phyloP scores from a whole-genome alignment of 1,284 basidiomycete genomes.

The Sphagnurus paluster region DNA sequence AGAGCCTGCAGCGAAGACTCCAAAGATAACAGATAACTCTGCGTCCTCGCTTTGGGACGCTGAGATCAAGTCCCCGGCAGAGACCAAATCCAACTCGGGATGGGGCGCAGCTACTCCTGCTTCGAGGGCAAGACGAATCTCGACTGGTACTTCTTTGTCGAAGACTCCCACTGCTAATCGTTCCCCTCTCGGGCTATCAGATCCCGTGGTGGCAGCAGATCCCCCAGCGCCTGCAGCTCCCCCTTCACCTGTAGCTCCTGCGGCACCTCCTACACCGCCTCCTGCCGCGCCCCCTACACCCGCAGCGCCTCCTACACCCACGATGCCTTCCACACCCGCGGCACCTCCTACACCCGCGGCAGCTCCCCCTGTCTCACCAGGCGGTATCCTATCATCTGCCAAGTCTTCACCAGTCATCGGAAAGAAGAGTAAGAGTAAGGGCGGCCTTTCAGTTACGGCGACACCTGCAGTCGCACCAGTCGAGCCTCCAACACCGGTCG shows the following conservation, averaged over 20 bases:
- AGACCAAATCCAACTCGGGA: conserved; percentile 5
- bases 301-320: no score
- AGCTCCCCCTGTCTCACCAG: conserved; percentile 5
- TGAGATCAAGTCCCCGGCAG: conserved; percentile 9
- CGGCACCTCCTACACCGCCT: no score
- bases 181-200: conserved; percentile 11
- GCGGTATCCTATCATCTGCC: conserved; percentile 3
- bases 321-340: no score
- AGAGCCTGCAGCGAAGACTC: conserved; percentile 10
- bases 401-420: conserved; percentile 7
- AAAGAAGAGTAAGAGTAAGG: conserved; percentile 23
- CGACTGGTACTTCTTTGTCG: background rate
- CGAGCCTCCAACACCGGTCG: background rate
- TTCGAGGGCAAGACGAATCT: conserved; percentile 1
- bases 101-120: conserved; percentile 10
- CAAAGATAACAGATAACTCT: conserved; percentile 8
- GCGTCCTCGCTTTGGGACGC: conserved; percentile 13
- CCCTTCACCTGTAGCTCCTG: no score
- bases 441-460: conserved; percentile 9
- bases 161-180: conserved; percentile 13
- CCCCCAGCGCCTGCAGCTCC: conserved; percentile 1
- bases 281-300: no score
- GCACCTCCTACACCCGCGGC: conserved; percentile 3
- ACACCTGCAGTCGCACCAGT: conserved; percentile 10
- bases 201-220: conserved; percentile 11